These are phyloP conservation scores for Ambrosiella beaveri DNA, from an alignment of 2,329 filamentous ascomycete genomes.

Conservation along the genomic window DNA sequence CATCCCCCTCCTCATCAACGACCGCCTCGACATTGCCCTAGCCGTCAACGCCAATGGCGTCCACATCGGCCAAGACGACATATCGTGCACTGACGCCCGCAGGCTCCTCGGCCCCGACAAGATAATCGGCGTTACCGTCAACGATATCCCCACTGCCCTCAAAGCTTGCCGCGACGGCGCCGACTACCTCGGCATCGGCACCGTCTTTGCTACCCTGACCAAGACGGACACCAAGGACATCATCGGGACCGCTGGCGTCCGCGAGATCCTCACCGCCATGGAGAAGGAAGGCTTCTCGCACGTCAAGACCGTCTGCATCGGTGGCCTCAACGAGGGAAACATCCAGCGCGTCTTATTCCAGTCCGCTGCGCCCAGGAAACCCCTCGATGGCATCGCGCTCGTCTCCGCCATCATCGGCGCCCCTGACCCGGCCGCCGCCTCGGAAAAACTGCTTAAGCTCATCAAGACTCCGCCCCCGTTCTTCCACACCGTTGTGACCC, in stretches of 20 bases:
- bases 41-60: conserved; percentile 80
- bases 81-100: conserved; percentile 55
- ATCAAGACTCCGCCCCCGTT: conserved; percentile 28
- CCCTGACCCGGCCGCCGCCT: conserved; percentile 44
- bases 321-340: conserved; percentile 68
- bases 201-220: conserved; percentile 70
- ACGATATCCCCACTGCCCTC: conserved; percentile 53
- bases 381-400: conserved; percentile 66
- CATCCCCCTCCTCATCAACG: conserved; percentile 81
- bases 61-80: conserved; percentile 88
- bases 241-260: conserved; percentile 39
- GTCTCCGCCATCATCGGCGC: conserved; percentile 78
- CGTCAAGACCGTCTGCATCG: conserved; percentile 64
- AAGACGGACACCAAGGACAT: conserved; percentile 73
- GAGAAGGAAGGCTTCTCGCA: conserved; percentile 25
- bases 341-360: conserved; percentile 58
- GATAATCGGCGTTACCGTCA: conserved; percentile 82
- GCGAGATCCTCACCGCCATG: conserved; percentile 40
- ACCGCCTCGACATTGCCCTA: conserved; percentile 74
- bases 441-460: conserved; percentile 37
- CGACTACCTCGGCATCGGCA: conserved; percentile 81
- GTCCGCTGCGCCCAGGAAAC: conserved; percentile 35
- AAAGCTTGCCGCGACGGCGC: conserved; percentile 59
- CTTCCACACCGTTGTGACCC: conserved; percentile 8
- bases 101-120: conserved; percentile 54